Evolutionary conservation across 441 rosid genomes (phyloP).

Genomic region (Capsella rubella): DNA sequence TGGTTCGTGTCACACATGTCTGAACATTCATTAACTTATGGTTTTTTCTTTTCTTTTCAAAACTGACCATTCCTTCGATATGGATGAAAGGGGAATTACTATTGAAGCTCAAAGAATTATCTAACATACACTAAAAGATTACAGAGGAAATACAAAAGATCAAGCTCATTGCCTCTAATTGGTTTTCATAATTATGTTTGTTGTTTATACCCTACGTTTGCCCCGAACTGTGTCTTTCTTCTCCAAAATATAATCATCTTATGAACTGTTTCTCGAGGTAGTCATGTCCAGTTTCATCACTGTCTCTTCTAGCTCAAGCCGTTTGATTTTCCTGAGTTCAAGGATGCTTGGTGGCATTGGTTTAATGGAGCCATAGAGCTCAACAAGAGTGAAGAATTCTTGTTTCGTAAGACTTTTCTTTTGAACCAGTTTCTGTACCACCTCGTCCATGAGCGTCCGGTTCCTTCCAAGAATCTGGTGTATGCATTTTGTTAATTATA

Average conservation of each 20-base stretch:
- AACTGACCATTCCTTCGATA: not conserved
- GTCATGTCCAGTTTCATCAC: conserved; percentile 52
- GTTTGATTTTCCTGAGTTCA: conserved; percentile 71
- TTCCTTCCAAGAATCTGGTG: conserved; percentile 54
- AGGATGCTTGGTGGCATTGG: conserved; percentile 71
- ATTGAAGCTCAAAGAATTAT: conserved; percentile 18
- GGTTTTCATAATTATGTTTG: not conserved
- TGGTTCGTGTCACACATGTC: conserved; percentile 14
- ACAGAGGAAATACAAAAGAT: not conserved
- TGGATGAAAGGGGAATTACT: conserved; percentile 2
- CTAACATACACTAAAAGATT: conserved; percentile 24
- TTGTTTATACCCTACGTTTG: not conserved
- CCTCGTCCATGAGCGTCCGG: conserved; percentile 68
- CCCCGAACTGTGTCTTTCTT: conserved; percentile 2
- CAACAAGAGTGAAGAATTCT: conserved; percentile 75
- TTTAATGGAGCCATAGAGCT: conserved; percentile 66
- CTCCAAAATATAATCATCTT: conserved; percentile 14
- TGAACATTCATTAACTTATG: not conserved
- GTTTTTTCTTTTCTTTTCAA: not conserved
- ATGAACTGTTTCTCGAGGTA: conserved; percentile 39
- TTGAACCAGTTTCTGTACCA: conserved; percentile 65
- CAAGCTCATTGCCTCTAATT: conserved; percentile 18
- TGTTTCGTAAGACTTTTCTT: conserved; percentile 85
- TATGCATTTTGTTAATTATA: not conserved
- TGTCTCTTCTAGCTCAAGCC: conserved; percentile 59